These are phyloP conservation scores for Fusarium begoniae DNA, from an alignment of 2,329 filamentous ascomycete species.

Conservation along the genomic window DNA sequence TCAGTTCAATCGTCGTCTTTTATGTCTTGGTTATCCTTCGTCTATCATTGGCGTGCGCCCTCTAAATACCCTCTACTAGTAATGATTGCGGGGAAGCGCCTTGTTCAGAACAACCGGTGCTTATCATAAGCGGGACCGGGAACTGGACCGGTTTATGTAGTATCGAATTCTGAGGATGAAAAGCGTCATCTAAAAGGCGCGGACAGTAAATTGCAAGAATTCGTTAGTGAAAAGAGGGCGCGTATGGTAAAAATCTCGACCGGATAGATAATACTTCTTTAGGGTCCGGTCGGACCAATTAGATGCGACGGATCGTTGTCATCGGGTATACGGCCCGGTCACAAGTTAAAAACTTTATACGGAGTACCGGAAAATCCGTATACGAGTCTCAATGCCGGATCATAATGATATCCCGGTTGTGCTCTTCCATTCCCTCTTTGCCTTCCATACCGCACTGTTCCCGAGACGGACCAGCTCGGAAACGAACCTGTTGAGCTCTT, in stretches of 20 bases:
- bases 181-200: neutral
- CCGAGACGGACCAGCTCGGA: neutral
- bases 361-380: too few species aligned
- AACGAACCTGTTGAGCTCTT: neutral
- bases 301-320: accelerated
- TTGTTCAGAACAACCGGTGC: neutral
- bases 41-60: constrained; percentile 13
- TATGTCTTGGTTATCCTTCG: neutral
- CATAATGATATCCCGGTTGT: neutral
- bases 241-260: neutral
- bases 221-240: neutral
- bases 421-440: neutral
- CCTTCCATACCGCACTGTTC: neutral
- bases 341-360: too few species aligned
- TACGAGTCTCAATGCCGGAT: neutral
- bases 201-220: neutral
- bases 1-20: accelerated
- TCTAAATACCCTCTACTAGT: constrained; percentile 11
- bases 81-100: constrained; percentile 1
- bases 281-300: neutral
- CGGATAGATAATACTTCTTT: neutral
- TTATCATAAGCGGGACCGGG: constrained; percentile 22
- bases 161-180: neutral
- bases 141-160: neutral
- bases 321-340: neutral